Conservation (phyloP, 2,329 filamentous ascomycete genomes). For the Trichocomaceae sp. region DNA sequence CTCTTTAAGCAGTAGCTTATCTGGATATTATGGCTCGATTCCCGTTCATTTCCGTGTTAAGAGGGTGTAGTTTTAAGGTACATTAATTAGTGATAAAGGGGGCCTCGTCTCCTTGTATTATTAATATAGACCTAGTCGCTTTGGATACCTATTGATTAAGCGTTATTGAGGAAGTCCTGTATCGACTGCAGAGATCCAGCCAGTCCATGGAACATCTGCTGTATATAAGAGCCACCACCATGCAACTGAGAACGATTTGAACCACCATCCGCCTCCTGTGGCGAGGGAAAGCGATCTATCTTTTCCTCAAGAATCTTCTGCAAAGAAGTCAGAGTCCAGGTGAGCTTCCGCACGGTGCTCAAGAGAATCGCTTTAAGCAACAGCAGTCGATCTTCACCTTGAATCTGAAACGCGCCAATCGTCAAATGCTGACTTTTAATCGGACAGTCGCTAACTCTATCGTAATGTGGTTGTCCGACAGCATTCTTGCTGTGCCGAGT, state of each 20-base stretch:
- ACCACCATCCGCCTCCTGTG: not conserved
- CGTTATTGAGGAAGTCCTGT: too few relatives aligned
- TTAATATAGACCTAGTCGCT: too few relatives aligned
- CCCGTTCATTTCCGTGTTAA: too few relatives aligned
- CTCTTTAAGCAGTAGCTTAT: not conserved
- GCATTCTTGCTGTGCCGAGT: not conserved
- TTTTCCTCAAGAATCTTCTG: constrained; percentile 2
- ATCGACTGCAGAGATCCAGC: not conserved
- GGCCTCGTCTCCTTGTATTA: too few relatives aligned
- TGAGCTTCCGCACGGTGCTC: not conserved
- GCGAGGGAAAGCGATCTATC: not conserved
- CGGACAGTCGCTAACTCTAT: too few relatives aligned
- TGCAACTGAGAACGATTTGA: not conserved
- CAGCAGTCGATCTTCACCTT: not conserved
- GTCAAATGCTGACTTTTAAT: not conserved
- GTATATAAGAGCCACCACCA: not conserved
- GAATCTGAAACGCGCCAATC: not conserved
- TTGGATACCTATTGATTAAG: too few relatives aligned
- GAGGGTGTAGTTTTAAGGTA: too few relatives aligned
- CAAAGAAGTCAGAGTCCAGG: not conserved
- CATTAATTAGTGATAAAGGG: too few relatives aligned
- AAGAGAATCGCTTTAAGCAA: not conserved
- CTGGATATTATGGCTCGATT: too few relatives aligned
- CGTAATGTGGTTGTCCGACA: too few relatives aligned
- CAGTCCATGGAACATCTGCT: constrained; percentile 5